These are phyloP conservation scores for Nissolia schottii DNA, from an alignment of 306 rosid genomes.

Conservation along the genomic window DNA sequence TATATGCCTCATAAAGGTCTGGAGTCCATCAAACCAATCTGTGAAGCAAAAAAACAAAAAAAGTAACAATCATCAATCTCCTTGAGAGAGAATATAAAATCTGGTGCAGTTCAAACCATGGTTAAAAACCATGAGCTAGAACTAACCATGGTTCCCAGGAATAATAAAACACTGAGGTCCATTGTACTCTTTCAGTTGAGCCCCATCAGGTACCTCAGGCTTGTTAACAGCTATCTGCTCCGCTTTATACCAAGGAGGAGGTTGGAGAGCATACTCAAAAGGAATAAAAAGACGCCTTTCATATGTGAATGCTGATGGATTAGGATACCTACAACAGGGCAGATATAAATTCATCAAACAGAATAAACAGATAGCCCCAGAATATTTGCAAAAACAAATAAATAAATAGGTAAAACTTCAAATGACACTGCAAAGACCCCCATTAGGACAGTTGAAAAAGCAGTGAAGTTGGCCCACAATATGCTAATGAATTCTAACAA, in stretches of 20 bases:
- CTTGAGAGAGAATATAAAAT: conserved; percentile 9
- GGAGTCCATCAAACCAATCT: conserved; percentile 99
- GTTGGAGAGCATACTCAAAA: conserved; percentile 94
- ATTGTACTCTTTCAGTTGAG: conserved; percentile 58
- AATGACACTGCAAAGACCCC: background rate
- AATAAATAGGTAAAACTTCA: background rate
- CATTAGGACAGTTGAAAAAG: background rate
- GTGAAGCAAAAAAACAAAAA: conserved; percentile 28
- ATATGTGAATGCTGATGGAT: conserved; percentile 88
- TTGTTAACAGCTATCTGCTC: conserved; percentile 76
- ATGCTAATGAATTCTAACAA: background rate
- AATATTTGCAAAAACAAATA: background rate
- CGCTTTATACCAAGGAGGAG: conserved; percentile 75
- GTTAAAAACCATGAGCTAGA: conserved; percentile 18
- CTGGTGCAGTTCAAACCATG: background rate
- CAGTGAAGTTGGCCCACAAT: background rate
- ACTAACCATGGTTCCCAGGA: conserved; percentile 97
- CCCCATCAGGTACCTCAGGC: conserved; percentile 78
- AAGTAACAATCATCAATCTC: conserved; percentile 11
- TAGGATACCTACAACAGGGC: conserved; percentile 70
- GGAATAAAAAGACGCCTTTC: conserved; percentile 87
- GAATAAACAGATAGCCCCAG: conserved; percentile 5
- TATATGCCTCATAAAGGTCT: conserved; percentile 92
- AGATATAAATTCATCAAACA: background rate
- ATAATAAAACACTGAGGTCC: conserved; percentile 97